These are phyloP conservation scores for Saccharum hybrid DNA, from an alignment of 202 grass and related monocot species.

Conservation along the genomic window DNA sequence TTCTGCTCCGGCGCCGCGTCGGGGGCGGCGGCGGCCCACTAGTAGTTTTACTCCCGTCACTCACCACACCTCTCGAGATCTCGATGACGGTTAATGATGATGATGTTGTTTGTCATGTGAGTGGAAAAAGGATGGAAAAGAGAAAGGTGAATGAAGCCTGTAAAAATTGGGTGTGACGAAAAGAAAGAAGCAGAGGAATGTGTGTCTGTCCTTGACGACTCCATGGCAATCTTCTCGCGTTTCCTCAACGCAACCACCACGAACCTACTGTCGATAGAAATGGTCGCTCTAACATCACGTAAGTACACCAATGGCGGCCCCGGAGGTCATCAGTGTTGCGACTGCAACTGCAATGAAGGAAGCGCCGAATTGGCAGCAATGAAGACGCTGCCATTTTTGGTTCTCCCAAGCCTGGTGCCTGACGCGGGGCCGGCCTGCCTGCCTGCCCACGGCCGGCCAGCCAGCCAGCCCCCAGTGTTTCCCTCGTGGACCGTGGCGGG, in stretches of 20 bases:
- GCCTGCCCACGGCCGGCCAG: no score
- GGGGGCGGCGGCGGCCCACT: no score
- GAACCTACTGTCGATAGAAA: background rate
- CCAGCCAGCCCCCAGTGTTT: no score
- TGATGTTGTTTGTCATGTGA: slow-evolving; percentile 27
- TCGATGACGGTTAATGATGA: slow-evolving; percentile 27
- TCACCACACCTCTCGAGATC: slow-evolving; percentile 12
- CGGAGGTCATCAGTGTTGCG: no score
- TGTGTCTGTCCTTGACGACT: background rate
- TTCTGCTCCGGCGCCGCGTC: no score
- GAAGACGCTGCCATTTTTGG: slow-evolving; percentile 24
- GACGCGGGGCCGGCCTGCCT: background rate
- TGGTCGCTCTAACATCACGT: background rate
- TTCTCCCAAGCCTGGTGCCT: background rate
- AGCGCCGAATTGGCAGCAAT: background rate
- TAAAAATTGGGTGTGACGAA: slow-evolving; percentile 38
- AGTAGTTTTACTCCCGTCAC: no score
- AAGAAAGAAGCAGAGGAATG: slow-evolving; percentile 15
- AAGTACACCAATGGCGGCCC: background rate
- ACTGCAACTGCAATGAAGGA: background rate
- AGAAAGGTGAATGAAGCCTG: slow-evolving; percentile 27
- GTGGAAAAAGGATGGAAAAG: slow-evolving; percentile 12
- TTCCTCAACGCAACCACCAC: background rate
- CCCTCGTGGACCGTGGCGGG: background rate
- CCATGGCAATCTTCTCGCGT: slow-evolving; percentile 12